Evolutionary conservation across 169 alveolate species (phyloP).

Genomic region (Cryptosporidium muris): DNA sequence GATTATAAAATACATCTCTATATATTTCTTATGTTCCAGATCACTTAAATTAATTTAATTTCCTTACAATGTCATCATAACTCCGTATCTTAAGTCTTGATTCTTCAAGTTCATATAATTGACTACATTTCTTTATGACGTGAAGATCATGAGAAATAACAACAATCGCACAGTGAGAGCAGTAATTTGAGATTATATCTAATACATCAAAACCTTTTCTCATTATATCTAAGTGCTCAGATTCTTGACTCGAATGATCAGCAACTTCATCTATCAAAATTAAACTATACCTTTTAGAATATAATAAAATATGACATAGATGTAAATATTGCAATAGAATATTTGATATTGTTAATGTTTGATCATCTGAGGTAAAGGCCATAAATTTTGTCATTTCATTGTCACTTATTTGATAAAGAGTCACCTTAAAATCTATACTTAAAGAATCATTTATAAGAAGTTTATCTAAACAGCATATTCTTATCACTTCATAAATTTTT

Average conservation of each 20-base stretch:
- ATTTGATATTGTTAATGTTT: constrained; percentile 9
- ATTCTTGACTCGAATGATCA: constrained; percentile 21
- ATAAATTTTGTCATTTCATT: not conserved
- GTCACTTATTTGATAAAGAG: not conserved
- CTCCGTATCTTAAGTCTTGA: too few species aligned
- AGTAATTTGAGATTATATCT: constrained; percentile 52
- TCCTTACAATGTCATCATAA: too few species aligned
- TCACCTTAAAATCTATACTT: constrained; percentile 34
- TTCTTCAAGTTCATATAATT: not conserved
- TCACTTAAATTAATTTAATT: too few species aligned
- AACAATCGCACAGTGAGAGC: constrained; percentile 63
- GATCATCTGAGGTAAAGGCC: too few species aligned
- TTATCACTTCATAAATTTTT: constrained; percentile 38
- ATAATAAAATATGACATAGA: constrained; percentile 41
- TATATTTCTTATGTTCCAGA: too few species aligned
- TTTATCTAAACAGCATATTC: constrained; percentile 62
- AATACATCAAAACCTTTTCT: constrained; percentile 40
- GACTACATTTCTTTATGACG: constrained; percentile 40
- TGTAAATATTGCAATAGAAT: constrained; percentile 31
- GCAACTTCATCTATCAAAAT: constrained; percentile 50
- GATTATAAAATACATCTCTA: too few species aligned
- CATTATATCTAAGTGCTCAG: constrained; percentile 24
- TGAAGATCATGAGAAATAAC: constrained; percentile 47
- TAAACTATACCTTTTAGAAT: constrained; percentile 39
- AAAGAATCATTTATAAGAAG: constrained; percentile 17